Base-by-base conservation (phyloP, 805 yeast species). In the Cyberlindnera euphorbiae region DNA sequence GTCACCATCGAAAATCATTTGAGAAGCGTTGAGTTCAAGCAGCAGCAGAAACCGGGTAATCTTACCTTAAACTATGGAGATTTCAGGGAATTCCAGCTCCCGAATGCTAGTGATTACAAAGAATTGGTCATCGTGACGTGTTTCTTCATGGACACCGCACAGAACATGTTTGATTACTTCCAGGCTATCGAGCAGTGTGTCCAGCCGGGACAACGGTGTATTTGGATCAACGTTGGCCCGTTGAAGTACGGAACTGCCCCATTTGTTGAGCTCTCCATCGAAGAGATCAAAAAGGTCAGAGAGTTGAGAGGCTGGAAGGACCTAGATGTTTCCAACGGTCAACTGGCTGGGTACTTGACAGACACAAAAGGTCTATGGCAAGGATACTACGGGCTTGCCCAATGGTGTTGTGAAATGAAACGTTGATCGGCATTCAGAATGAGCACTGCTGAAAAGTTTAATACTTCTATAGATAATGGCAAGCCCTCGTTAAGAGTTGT, bases 171-270 rank as follows among this genome's bases (percentile, higher is more conserved):
- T 44, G 80, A 77, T 27, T 89, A 89, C 57, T 58, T 90, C 36
- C 82, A 81, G 36, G 60, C 81, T 1, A 77, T 90, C 25, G 71
- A 72, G 38, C 49, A 56, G 9, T 49, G 80, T 24, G 59, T 67
- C 9, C 50, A 52, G 8, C 65, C 63, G 8, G 32, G 32, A 6
- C 63, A 63, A 12, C 69, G 69, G 4, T 80, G 85, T 0, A 66
- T 71, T 28, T 90, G 97, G 97, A 75, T 90, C 44, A 90, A 93
- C 55, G 68, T 79, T 11, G 98, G 98, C 0, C 98, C 98, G 0
- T 66, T 93, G 42, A 83, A 89, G 57, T 90, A 93, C 66, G 97
- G 97, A 1, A 77, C 87, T 3, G 83, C 88, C 36, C 79, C 96
- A 32, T 67, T 73, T 54, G 76, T 80, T 21, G 96, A 89, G 55